phyloP scores from a whole-genome alignment of 176 grass and related monocot species.

The Triticum urartu region DNA sequence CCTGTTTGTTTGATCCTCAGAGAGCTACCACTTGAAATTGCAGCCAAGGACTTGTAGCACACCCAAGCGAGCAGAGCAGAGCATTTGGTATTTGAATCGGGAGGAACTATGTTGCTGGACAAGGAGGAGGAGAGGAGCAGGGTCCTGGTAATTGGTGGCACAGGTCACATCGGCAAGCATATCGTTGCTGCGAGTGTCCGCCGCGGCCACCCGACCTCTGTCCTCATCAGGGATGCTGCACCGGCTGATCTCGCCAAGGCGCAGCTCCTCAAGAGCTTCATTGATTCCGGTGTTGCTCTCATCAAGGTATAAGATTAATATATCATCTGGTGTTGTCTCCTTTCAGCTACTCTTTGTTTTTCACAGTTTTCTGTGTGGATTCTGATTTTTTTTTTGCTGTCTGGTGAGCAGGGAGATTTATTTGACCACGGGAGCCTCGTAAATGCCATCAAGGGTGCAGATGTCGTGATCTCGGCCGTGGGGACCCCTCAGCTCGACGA shows the following conservation, averaged over 20 bases:
- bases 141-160: conserved; percentile 51
- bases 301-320: too few species aligned
- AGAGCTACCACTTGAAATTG: too few species aligned
- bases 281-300: too few species aligned
- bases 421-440: conserved; percentile 6
- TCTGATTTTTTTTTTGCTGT: too few species aligned
- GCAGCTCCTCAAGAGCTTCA: conserved; percentile 7
- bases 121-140: conserved; percentile 21
- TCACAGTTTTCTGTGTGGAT: too few species aligned
- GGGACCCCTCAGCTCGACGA: conserved; percentile 23
- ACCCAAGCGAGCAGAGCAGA: too few species aligned
- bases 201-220: conserved; percentile 41
- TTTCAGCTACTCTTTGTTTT: too few species aligned
- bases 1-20: too few species aligned
- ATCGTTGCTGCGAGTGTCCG: conserved; percentile 40
- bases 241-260: conserved; percentile 34
- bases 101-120: too few species aligned
- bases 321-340: too few species aligned
- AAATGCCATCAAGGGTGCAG: neutral
- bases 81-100: too few species aligned
- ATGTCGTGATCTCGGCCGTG: conserved; percentile 39
- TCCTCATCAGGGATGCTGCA: conserved; percentile 33
- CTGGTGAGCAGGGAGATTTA: neutral
- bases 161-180: conserved; percentile 49
- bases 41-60: too few species aligned